phyloP scores from a whole-genome alignment of 1,284 basidiomycete genomes.

The Papiliotrema fonsecae region DNA sequence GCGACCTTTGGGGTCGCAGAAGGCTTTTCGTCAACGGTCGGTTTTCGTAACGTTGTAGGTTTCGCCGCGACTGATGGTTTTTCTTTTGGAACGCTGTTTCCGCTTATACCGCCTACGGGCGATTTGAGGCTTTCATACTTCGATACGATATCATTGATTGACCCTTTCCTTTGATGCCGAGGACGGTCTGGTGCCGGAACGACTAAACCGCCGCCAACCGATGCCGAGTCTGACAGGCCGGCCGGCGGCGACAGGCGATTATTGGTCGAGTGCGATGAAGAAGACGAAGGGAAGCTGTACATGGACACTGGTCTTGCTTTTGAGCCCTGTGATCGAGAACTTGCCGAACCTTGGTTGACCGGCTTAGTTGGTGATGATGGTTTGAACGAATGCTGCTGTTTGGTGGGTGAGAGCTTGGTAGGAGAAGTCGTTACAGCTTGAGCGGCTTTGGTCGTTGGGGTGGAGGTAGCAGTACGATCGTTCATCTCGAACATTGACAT shows the following conservation, averaged over 20 bases:
- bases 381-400: too few species aligned
- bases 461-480: too few species aligned
- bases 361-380: too few species aligned
- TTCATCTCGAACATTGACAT: constrained; percentile 4
- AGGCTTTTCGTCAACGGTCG: constrained; percentile 8
- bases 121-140: constrained; percentile 33
- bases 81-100: constrained; percentile 3
- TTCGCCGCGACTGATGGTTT: constrained; percentile 28
- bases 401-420: too few species aligned
- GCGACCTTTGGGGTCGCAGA: background rate
- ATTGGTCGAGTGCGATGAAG: background rate
- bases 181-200: constrained; percentile 10
- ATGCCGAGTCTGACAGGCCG: too few species aligned
- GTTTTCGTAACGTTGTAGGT: constrained; percentile 19
- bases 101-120: constrained; percentile 4
- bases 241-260: too few species aligned
- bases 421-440: too few species aligned
- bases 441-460: too few species aligned
- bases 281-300: background rate
- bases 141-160: constrained; percentile 42
- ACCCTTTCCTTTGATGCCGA: constrained; percentile 31
- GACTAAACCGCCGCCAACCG: too few species aligned
- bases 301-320: constrained; percentile 1
- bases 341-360: background rate
- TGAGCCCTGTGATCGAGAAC: background rate